phyloP scores from a whole-genome alignment of 805 yeast species.

The Candida andamanensis region DNA sequence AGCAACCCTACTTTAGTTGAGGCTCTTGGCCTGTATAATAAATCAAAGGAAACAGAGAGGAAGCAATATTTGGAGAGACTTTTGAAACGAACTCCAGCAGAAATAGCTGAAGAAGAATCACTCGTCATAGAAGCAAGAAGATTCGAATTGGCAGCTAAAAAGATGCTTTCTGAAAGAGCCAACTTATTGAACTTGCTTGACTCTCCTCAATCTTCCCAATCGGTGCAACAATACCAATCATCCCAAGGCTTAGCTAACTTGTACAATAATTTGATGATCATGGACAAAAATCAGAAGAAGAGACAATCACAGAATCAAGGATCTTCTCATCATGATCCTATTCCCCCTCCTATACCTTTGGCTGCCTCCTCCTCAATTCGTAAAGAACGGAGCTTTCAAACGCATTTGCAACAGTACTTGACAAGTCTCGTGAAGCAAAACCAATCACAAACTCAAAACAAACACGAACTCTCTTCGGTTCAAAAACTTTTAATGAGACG shows the following conservation, averaged over 20 bases:
- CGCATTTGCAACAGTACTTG: conserved; percentile 41
- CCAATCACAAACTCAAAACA: conserved; percentile 15
- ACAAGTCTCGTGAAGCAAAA: conserved; percentile 33
- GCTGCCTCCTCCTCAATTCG: conserved; percentile 50
- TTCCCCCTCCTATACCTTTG: conserved; percentile 53
- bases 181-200: conserved; percentile 74
- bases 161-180: conserved; percentile 78
- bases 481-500: conserved; percentile 47
- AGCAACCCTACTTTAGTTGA: conserved; percentile 48
- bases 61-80: conserved; percentile 75
- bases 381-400: conserved; percentile 37
- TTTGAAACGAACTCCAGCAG: conserved; percentile 85
- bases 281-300: conserved; percentile 57
- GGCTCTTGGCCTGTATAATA: conserved; percentile 59
- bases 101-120: conserved; percentile 96
- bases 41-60: conserved; percentile 68
- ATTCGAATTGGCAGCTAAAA: conserved; percentile 87
- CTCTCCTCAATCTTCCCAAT: conserved; percentile 75
- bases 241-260: conserved; percentile 88
- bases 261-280: conserved; percentile 68
- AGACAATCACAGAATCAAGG: conserved; percentile 41
- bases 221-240: conserved; percentile 70
- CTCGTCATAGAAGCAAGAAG: conserved; percentile 87
- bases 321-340: conserved; percentile 29
- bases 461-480: conserved; percentile 33